Base-by-base conservation (phyloP, 2,329 filamentous ascomycete genomes). In the Fusarium lyarnte region DNA sequence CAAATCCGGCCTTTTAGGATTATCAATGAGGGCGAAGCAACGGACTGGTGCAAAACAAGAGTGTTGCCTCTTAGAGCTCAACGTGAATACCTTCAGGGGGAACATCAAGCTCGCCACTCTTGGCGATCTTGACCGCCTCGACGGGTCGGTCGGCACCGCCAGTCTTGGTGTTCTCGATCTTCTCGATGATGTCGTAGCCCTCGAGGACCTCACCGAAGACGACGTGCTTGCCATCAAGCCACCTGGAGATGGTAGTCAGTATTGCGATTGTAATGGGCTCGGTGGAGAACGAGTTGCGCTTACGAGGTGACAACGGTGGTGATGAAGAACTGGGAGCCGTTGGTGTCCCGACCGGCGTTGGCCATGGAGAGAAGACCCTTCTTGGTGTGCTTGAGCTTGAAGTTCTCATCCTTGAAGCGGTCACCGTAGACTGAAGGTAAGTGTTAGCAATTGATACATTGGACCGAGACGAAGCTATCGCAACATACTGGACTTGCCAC, bases 301-400 rank as follows among this genome's bases (percentile, higher is more conserved):
- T 87, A 92, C 90, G 88, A 88, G 78, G 93, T 95, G 79, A 94
- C 81, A 79, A 91, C 91, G 76, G 93, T 95, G 79, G 94, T 96
- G 82, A 96, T 95, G 88, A 96, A 96, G 87, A 96, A 96, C 82
- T 96, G 93, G 66, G 92, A 94, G 81, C 93, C 93, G 81, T 95
- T 95, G 87, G 93, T 96, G 84, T 96, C 93, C 82, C 90, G 89
- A 82, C 93, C 93, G 69, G 92, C 89, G 85, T 95, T 95, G 83
- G 92, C 93, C 93, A 94, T 96, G 84, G 92, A 94, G 74, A 96
- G 86, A 57, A 94, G 85, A 79, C 93, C 93, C 84, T 91, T 92
- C 89, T 94, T 94, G 87, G 88, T 89, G 90, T 97, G 94, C 89
- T 94, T 95, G 81, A 95, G 88, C 91, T 96, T 95, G 89, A 97